Percentiles rank a stretch among this genome's conserved stretches.
Evolutionary conservation across 1,284 basidiomycete species (phyloP).

Genomic region (Trichosporon coremiiforme): DNA sequence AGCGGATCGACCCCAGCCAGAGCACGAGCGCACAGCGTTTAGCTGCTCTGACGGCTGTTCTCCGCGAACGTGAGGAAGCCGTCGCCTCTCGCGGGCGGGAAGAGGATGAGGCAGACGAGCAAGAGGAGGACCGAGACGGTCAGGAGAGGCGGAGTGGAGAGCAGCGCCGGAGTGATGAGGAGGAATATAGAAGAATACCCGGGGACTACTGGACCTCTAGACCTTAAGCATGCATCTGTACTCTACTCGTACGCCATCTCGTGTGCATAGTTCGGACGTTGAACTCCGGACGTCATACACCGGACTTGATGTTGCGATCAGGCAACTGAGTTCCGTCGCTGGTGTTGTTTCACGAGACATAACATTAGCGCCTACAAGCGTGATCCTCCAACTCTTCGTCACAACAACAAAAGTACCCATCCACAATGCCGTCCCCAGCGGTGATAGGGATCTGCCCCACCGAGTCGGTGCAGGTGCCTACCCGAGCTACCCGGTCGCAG

Average conservation of each 20-base stretch:
- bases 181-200: slow-evolving; percentile 25
- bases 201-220: slow-evolving; percentile 36
- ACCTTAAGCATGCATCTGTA: slow-evolving; percentile 30
- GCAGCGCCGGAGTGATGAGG: background rate
- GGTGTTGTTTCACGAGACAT: slow-evolving; percentile 10
- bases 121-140: background rate
- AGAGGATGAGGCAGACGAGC: background rate
- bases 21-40: slow-evolving; percentile 14
- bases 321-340: background rate
- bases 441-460: slow-evolving; percentile 51
- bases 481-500: fast-evolving
- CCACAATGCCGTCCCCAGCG: slow-evolving; percentile 46
- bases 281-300: background rate
- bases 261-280: background rate
- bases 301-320: background rate
- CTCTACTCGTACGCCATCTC: slow-evolving; percentile 9
- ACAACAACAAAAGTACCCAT: slow-evolving; percentile 13
- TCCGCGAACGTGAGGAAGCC: background rate
- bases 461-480: slow-evolving; percentile 47
- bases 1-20: background rate
- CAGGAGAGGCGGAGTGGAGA: background rate
- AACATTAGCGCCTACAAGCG: background rate
- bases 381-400: background rate
- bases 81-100: background rate
- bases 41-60: slow-evolving; percentile 14